phyloP scores from a whole-genome alignment of 352 stramenopile species.

The Globisporangium canariense region DNA sequence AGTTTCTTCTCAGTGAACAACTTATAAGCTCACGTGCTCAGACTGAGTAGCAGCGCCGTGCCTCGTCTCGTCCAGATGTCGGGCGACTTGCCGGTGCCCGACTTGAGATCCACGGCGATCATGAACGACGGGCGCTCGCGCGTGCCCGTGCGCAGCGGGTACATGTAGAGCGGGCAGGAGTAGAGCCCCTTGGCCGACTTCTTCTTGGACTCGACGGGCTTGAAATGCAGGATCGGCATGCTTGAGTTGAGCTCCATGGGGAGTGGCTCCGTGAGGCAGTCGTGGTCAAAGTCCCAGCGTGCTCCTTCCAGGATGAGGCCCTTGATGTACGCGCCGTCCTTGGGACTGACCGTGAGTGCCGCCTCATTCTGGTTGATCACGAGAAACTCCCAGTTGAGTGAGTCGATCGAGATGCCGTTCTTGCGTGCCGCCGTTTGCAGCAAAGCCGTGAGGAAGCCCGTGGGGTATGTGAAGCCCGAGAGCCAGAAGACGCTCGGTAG shows the following conservation, averaged over 20 bases:
- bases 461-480: slow-evolving; percentile 95
- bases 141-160: slow-evolving; percentile 94
- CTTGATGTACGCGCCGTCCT: slow-evolving; percentile 91
- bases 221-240: slow-evolving; percentile 95
- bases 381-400: slow-evolving; percentile 93
- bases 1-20: not conserved
- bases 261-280: slow-evolving; percentile 85
- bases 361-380: slow-evolving; percentile 88
- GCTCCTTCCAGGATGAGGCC: slow-evolving; percentile 92
- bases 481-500: slow-evolving; percentile 94
- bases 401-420: slow-evolving; percentile 95
- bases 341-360: slow-evolving; percentile 75
- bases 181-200: slow-evolving; percentile 92
- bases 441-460: slow-evolving; percentile 94
- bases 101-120: slow-evolving; percentile 92
- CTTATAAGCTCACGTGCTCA: slow-evolving; percentile 55
- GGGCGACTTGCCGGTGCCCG: slow-evolving; percentile 74
- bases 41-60: slow-evolving; percentile 90
- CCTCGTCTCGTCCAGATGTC: slow-evolving; percentile 94
- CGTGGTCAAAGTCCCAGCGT: slow-evolving; percentile 90
- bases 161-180: slow-evolving; percentile 94
- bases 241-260: slow-evolving; percentile 90
- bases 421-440: slow-evolving; percentile 93
- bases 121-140: slow-evolving; percentile 94
- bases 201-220: slow-evolving; percentile 94